These are phyloP conservation scores for Wickerhamiella alocasiicola DNA, from an alignment of 805 yeast species.

Conservation along the genomic window DNA sequence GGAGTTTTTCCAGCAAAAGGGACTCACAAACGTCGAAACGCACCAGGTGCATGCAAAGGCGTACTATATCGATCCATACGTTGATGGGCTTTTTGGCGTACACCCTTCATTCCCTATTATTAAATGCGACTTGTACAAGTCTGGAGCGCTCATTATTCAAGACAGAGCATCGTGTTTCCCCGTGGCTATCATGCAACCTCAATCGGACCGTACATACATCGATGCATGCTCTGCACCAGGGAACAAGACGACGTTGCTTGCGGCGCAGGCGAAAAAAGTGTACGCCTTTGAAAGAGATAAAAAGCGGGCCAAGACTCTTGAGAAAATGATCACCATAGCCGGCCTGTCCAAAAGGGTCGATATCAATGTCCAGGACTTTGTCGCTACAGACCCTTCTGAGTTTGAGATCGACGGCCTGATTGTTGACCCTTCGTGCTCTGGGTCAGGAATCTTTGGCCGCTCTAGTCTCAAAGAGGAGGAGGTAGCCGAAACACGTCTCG, in stretches of 20 bases:
- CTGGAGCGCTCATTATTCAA: constrained; percentile 78
- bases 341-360: constrained; percentile 41
- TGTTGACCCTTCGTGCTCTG: constrained; percentile 96
- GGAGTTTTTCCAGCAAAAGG: constrained; percentile 30
- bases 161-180: constrained; percentile 98
- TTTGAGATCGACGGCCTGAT: constrained; percentile 66
- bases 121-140: constrained; percentile 50
- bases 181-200: constrained; percentile 62
- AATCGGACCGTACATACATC: constrained; percentile 49
- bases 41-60: constrained; percentile 28
- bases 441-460: constrained; percentile 94
- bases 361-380: constrained; percentile 46
- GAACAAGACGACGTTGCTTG: constrained; percentile 88
- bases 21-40: constrained; percentile 35
- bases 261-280: constrained; percentile 42
- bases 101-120: constrained; percentile 65
- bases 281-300: constrained; percentile 80
- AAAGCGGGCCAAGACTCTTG: constrained; percentile 54
- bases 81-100: constrained; percentile 71
- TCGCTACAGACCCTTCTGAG: constrained; percentile 44
- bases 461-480: constrained; percentile 20
- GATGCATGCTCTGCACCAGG: constrained; percentile 99
- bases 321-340: constrained; percentile 70
- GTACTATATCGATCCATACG: constrained; percentile 52
- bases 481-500: constrained; percentile 38